A percentile compares a stretch with the other conserved stretches of the same genome.
Conservation (phyloP, 2,329 filamentous ascomycete genomes). For the Neophaeococcomyces aloes region DNA sequence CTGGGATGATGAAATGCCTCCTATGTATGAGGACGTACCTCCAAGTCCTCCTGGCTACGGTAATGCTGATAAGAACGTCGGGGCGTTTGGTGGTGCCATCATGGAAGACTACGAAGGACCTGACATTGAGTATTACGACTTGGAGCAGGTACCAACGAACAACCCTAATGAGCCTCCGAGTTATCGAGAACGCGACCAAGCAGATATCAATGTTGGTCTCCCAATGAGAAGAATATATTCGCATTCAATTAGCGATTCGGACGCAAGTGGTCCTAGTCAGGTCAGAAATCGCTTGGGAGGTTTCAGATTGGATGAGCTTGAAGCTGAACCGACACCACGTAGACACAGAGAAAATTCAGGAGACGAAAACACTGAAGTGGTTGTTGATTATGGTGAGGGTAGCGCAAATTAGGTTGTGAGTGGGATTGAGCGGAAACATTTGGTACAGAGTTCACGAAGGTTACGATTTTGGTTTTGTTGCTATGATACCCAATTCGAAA, state of each 20-base stretch:
- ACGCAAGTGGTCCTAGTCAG: conserved; percentile 9
- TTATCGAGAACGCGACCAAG: conserved; percentile 7
- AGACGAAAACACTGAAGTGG: not conserved
- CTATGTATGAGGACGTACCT: conserved; percentile 87
- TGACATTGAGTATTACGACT: conserved; percentile 35
- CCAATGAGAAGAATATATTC: conserved; percentile 11
- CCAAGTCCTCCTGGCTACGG: conserved; percentile 67
- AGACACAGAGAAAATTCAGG: conserved; percentile 7
- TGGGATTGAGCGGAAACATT: too few species aligned
- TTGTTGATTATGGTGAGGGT: conserved; percentile 16
- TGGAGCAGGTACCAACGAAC: conserved; percentile 35
- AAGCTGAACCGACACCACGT: conserved; percentile 16
- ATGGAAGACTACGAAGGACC: conserved; percentile 39
- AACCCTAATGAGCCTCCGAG: conserved; percentile 22
- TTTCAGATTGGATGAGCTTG: conserved; percentile 20
- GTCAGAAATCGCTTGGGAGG: conserved; percentile 9
- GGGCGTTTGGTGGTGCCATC: conserved; percentile 26
- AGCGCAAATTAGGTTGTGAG: conserved; percentile 1
- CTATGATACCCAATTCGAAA: too few species aligned
- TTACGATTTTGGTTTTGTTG: not conserved
- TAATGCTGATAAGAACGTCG: conserved; percentile 30
- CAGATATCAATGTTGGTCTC: conserved; percentile 8
- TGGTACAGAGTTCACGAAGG: not conserved
- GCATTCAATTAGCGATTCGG: conserved; percentile 1
- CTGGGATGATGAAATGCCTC: conserved; percentile 94